These are phyloP conservation scores for Mixia osmundae DNA, from an alignment of 1,284 basidiomycete genomes.

Conservation along the genomic window DNA sequence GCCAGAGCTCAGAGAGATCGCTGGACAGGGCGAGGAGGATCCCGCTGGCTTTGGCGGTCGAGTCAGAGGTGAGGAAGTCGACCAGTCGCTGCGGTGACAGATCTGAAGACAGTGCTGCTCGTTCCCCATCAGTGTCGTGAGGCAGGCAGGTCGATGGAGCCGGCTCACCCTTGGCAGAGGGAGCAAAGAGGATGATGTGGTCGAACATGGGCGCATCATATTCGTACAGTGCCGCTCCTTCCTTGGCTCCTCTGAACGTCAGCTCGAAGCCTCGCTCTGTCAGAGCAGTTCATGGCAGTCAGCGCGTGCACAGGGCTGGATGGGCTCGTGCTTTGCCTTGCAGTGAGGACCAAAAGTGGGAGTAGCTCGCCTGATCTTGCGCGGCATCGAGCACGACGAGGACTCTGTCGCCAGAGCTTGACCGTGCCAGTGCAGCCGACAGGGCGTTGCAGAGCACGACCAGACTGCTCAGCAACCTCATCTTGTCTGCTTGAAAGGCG, in stretches of 20 bases:
- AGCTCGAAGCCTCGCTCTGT: slow-evolving; percentile 52
- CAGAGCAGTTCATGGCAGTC: background rate
- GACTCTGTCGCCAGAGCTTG: slow-evolving; percentile 38
- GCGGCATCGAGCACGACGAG: slow-evolving; percentile 57
- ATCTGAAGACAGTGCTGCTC: slow-evolving; percentile 41
- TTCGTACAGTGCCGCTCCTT: slow-evolving; percentile 39
- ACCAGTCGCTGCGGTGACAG: slow-evolving; percentile 65
- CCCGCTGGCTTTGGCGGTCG: slow-evolving; percentile 38
- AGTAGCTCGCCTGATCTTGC: slow-evolving; percentile 40
- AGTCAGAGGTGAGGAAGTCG: slow-evolving; percentile 31
- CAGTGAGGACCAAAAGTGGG: slow-evolving; percentile 53
- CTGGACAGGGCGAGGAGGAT: slow-evolving; percentile 58
- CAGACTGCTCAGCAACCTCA: too few species aligned
- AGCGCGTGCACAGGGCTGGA: background rate
- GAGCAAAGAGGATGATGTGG: slow-evolving; percentile 61
- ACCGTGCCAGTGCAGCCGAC: background rate
- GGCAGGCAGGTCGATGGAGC: background rate
- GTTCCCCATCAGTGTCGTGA: background rate
- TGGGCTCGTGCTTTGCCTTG: slow-evolving; percentile 30
- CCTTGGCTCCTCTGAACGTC: slow-evolving; percentile 57
- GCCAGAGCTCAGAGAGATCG: slow-evolving; percentile 26
- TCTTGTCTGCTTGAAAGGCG: too few species aligned
- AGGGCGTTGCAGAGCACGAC: too few species aligned
- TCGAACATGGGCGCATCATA: slow-evolving; percentile 50
- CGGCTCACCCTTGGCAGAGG: slow-evolving; percentile 47